Evolutionary conservation across 108 stramenopile species (phyloP), one percentile per base, ranked within the genome.

Genomic region (Cyclotella distinguenda): DNA sequence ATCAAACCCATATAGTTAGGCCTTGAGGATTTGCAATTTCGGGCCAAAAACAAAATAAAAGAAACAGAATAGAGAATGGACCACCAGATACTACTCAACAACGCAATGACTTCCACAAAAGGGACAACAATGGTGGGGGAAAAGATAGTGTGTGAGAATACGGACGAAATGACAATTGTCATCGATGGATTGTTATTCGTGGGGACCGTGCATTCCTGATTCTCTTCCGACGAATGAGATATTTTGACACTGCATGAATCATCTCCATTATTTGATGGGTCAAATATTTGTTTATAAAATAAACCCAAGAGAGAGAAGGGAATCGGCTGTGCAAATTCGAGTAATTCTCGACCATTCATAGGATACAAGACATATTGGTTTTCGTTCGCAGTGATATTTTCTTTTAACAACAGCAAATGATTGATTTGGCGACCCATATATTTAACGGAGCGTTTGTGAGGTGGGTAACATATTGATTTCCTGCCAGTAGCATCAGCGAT

Each of bases 51-150:
- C 40, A 44, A 13, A 55, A 54, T 25, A 34, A 66, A 13, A 60
- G 40, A 66, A 0, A 55, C n/a, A 19, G 65, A 51, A 21, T 61
- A 66, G 65, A 65, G 61, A 36, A 52, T 43, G 19, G 46, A 60
- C 65, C 73, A 74, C 65, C 59, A 74, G 42, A 61, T 48, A 39
- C 65, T 54, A 44, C 52, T 55, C 16, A 74, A 50, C 13, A 74
- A 61, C 6, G 60, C 38, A 22, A 66, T 18, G 2, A 60, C 38
- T n/a, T 66, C 73, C 10, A 66, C 40, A 31, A 66, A 44, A 6
- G 65, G 64, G 12, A 74, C 51, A 26, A 74, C 35, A 0, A 66
- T 47, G n/a, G 64, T 62, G 6, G 64, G 50, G 21, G 65, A 66
- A 0, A 74, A 47, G 30, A 74, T 60, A 27, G 30, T 42, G 46